A percentile compares a stretch with the other conserved stretches of the same genome.
Conservation (phyloP, 495 filamentous ascomycete species). For the Penicillium desertorum region DNA sequence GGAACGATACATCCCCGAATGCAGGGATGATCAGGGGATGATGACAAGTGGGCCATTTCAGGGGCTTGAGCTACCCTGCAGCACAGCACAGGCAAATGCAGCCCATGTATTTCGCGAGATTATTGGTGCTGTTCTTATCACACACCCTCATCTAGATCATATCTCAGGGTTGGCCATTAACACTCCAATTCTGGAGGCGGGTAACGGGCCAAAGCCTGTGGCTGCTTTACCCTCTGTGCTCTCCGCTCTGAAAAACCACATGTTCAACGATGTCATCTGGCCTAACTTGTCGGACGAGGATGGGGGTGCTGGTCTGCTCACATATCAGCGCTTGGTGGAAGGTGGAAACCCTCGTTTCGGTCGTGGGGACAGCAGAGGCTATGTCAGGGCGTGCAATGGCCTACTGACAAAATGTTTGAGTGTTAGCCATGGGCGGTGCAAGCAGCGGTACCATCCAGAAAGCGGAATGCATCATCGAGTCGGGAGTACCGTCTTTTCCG, state of each 20-base stretch:
- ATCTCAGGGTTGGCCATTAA: conserved; percentile 89
- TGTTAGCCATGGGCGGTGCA: conserved; percentile 86
- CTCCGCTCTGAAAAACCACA: conserved; percentile 81
- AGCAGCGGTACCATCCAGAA: conserved; percentile 57
- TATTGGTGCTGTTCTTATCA: conserved; percentile 85
- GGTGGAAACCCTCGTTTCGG: conserved; percentile 81
- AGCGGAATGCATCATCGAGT: conserved; percentile 59
- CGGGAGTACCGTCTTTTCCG: conserved; percentile 45
- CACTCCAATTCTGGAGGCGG: conserved; percentile 76
- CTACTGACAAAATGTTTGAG: conserved; percentile 73
- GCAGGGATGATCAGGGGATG: conserved; percentile 20
- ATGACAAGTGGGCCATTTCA: conserved; percentile 64
- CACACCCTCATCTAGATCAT: conserved; percentile 93
- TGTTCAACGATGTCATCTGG: conserved; percentile 98
- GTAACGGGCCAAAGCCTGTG: conserved; percentile 72
- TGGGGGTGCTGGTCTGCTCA: conserved; percentile 86
- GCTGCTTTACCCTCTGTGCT: conserved; percentile 85
- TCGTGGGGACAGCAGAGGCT: conserved; percentile 71
- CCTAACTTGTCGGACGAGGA: conserved; percentile 96
- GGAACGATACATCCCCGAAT: conserved; percentile 48
- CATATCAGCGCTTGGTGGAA: conserved; percentile 82
- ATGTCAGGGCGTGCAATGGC: conserved; percentile 81
- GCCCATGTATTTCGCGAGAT: conserved; percentile 71
- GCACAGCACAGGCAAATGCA: conserved; percentile 70
- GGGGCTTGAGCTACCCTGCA: conserved; percentile 63